Evolutionary conservation across 768 basidiomycete genomes (phyloP).

Genomic region (Boletus huronensis): DNA sequence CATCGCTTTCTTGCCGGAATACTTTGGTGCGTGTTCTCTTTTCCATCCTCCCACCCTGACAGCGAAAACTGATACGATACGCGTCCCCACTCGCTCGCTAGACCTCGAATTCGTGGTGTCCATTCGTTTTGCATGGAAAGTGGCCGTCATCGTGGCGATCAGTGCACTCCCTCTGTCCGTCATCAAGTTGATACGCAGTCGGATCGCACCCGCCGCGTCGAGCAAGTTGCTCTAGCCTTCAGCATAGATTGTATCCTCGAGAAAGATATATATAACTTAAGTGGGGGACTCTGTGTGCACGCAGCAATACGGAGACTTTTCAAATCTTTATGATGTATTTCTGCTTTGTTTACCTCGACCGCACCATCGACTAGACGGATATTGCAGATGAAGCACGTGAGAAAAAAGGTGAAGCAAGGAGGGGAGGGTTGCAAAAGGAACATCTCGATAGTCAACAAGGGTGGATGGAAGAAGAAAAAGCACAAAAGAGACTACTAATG

Average conservation of each 20-base stretch:
- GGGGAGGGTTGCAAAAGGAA: conserved; percentile 5
- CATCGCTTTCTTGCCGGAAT: conserved; percentile 92
- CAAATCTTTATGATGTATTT: conserved; percentile 39
- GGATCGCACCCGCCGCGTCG: conserved; percentile 88
- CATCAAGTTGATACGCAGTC: conserved; percentile 81
- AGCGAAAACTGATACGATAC: background rate
- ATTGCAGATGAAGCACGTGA: conserved; percentile 29
- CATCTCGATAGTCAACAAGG: conserved; percentile 12
- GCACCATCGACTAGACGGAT: conserved; percentile 14
- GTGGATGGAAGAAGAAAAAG: too few relatives aligned
- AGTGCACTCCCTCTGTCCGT: conserved; percentile 90
- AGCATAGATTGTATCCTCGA: background rate
- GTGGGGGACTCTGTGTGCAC: background rate
- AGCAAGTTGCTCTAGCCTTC: conserved; percentile 72
- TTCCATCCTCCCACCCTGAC: background rate
- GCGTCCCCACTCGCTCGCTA: conserved; percentile 29
- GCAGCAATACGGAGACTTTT: conserved; percentile 16
- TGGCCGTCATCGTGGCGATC: conserved; percentile 90
- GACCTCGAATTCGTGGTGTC: conserved; percentile 93
- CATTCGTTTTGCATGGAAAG: conserved; percentile 87
- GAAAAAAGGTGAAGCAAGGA: background rate
- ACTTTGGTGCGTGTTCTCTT: conserved; percentile 72
- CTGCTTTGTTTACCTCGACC: conserved; percentile 28
- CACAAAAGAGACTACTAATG: conserved; percentile 10
- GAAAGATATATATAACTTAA: background rate